Base-by-base conservation (phyloP, 2,329 filamentous ascomycete species). In the Fusarium luffae region DNA sequence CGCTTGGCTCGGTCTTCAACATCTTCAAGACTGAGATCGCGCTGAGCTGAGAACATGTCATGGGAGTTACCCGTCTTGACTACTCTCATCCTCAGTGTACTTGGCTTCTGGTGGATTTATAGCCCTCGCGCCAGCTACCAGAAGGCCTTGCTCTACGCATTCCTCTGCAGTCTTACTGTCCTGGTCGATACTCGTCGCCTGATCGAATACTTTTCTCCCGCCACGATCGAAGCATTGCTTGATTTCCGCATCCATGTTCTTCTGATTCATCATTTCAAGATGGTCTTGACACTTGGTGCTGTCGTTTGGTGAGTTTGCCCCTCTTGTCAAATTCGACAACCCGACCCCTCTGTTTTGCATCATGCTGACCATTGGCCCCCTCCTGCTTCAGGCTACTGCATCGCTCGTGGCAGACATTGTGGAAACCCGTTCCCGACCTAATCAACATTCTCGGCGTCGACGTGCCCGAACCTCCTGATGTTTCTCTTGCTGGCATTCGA, bases 391-490 rank as follows among this genome's bases (percentile, higher is more conserved):
- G 93, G 93, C 87, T 97, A 66, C 85, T 94, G 63, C 92, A 93
- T 79, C 91, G 96, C 77, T 93, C 93, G 66, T 93, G 92, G 83
- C 92, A 94, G 78, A 96, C 97, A 40, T 86, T 98, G 56, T 91
- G 93, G 81, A 97, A 95, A 75, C 94, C 95, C 25, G 93, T 97
- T 59, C 93, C 95, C 60, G 90, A 97, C 69, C 88, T 99, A 49
- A 94, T 98, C 75, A 90, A 90, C 73, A 93, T 98, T 51, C 89
- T 99, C 49, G 94, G 95, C 63, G 90, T 98, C 78, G 96, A 99
- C 77, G 95, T 99, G 54, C 96, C 96, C 66, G 91, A 94, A 68
- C 87, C 93, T 25, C 96, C 96, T 54, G 90, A 94, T 77, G 92
- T 98, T 42, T 97, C 94, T 54, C 88, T 99, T 34, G 93, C 95